Base-by-base conservation (phyloP, 2,329 filamentous ascomycete genomes). In the Furcasterigmium furcatum region DNA sequence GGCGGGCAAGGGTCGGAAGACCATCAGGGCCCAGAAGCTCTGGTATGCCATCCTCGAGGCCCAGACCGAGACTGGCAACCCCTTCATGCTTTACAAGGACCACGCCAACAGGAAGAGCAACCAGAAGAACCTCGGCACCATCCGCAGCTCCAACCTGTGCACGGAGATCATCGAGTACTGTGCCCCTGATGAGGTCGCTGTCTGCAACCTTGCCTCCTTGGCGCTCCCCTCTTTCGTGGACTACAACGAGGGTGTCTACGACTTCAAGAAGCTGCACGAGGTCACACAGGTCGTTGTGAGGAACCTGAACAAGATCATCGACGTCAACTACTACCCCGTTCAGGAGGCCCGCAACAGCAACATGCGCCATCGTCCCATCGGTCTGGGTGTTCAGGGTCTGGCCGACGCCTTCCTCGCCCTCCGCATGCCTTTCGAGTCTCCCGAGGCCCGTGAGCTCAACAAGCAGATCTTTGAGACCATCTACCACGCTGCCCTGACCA, bases 1-100 rank as follows among this genome's bases (percentile, higher is more conserved):
- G 53, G 87, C 91, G 64, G 89, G 89, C 57, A 85, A 87, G 59
- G 92, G 94, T 53, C 90, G 91, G 55, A 87, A 87, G 74, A 96
- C 88, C 18, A 76, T 99, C 63, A 94, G 95, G 71, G 94, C 94
- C 20, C 94, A 99, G 79, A 99, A 99, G 80, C 85, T 99, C 47
- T 99, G 94, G 94, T 97, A 97, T 66, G 91, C 92, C 55, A 96
- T 99, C 55, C 82, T 99, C 40, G 94, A 99, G 74, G 89, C 94
- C 41, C 94, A 99, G 76, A 97, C 92, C 27, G 94, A 99, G 82
- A 99, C 94, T 38, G 94, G 94, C 58, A 97, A 95, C 72, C 94
- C 94, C 41, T 99, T 96, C 74, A 99, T 99, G 90, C 85, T 97
- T 49, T 99, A 99, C 85, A 99, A 99, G 80, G 94, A 99, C 72